These are phyloP conservation scores for Aspergillus spinulosporus DNA, from an alignment of 2,329 filamentous ascomycete species.

Conservation along the genomic window DNA sequence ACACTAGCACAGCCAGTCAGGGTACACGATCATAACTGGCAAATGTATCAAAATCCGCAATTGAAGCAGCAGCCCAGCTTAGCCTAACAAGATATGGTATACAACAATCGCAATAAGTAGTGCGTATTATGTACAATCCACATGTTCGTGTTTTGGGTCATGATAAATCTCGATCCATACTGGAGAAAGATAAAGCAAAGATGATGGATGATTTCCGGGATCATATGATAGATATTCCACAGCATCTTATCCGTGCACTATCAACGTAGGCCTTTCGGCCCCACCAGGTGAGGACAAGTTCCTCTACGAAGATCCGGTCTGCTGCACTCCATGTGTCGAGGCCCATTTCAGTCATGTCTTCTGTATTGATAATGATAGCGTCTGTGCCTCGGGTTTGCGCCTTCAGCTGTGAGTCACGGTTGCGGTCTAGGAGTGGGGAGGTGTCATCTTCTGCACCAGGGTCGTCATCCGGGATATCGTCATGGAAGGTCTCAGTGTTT, in stretches of 20 bases:
- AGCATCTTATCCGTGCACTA: constrained; percentile 48
- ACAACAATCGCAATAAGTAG: neutral
- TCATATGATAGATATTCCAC: constrained; percentile 48
- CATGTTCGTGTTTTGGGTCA: neutral
- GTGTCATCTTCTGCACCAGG: constrained; percentile 31
- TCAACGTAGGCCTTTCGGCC: constrained; percentile 45
- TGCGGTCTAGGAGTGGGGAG: constrained; percentile 26
- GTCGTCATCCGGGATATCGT: constrained; percentile 24
- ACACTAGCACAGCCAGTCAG: neutral
- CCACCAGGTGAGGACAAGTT: constrained; percentile 50
- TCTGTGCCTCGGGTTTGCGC: constrained; percentile 22
- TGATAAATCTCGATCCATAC: neutral
- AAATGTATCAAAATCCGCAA: neutral
- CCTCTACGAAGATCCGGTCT: constrained; percentile 48
- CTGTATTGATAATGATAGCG: constrained; percentile 41
- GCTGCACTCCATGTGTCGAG: constrained; percentile 52
- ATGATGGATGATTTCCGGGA: neutral
- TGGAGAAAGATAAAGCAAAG: too few relatives aligned
- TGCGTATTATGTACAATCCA: neutral
- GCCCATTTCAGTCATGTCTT: constrained; percentile 51
- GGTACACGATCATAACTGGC: neutral
- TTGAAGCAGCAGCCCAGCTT: neutral
- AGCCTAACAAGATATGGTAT: neutral
- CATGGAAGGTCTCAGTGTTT: neutral
- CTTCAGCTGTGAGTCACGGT: constrained; percentile 5